Conservation (phyloP, 371 early-diverging fungal species). For the Mortierella sp. region DNA sequence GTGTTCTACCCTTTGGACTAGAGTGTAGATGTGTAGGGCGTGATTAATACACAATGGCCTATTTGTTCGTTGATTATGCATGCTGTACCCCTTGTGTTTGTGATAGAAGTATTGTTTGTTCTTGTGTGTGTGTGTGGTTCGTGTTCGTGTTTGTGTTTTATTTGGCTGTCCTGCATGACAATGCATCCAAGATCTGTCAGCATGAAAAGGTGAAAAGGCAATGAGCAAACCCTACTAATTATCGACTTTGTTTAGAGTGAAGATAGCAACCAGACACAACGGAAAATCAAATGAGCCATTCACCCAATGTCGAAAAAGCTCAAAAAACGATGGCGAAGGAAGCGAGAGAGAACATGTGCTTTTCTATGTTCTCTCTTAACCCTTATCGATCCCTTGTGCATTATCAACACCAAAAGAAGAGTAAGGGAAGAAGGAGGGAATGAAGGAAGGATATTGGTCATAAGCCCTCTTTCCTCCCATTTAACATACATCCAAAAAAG, state of each 20-base stretch:
- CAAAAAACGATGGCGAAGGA: no score
- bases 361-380: not conserved
- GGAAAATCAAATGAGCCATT: not conserved
- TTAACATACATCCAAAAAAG: not conserved
- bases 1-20: constrained; percentile 44
- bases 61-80: not conserved
- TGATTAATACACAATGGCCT: not conserved
- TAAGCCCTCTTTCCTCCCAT: not conserved
- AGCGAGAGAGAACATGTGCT: not conserved
- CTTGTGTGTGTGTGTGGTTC: not conserved
- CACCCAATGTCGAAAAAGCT: not conserved
- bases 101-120: no score
- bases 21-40: not conserved
- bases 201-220: not conserved
- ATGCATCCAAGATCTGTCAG: not conserved
- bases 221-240: not conserved
- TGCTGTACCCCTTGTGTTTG: not conserved
- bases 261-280: no score
- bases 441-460: not conserved
- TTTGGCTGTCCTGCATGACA: not conserved
- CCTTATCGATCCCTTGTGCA: not conserved
- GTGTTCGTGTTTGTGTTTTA: constrained; percentile 5
- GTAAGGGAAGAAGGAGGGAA: not conserved
- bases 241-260: not conserved
- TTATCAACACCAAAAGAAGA: not conserved